A percentile compares a stretch with the other conserved stretches of the same genome.
phyloP scores from a whole-genome alignment of 805 yeast species.

The Cyberlindnera suaveolens region DNA sequence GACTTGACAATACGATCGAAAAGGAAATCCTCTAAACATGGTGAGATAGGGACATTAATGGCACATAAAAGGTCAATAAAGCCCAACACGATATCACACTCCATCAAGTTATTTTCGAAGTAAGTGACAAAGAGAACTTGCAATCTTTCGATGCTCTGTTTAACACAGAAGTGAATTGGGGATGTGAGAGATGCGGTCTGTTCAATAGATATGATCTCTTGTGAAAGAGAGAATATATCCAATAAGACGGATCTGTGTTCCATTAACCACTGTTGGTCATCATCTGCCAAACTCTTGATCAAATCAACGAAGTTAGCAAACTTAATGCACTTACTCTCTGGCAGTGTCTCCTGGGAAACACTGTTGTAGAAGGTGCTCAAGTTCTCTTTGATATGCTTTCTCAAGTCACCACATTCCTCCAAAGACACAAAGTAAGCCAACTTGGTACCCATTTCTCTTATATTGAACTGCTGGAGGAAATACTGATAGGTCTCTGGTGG shows the following conservation, averaged over 20 bases:
- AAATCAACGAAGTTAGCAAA: constrained; percentile 72
- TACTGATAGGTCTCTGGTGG: constrained; percentile 67
- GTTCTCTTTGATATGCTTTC: constrained; percentile 48
- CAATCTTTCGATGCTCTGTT: constrained; percentile 59
- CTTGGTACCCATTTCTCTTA: constrained; percentile 56
- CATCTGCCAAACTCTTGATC: constrained; percentile 43
- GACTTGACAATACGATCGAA: constrained; percentile 50
- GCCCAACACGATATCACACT: constrained; percentile 33
- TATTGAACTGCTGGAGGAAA: constrained; percentile 59
- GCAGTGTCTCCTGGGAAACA: constrained; percentile 41
- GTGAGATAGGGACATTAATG: constrained; percentile 40
- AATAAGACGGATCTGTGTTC: constrained; percentile 41
- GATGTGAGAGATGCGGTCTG: constrained; percentile 43
- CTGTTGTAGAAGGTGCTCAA: constrained; percentile 42
- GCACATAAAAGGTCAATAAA: constrained; percentile 38
- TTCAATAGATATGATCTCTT: constrained; percentile 38
- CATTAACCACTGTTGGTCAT: constrained; percentile 54
- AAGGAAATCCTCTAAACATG: constrained; percentile 49
- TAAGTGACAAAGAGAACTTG: constrained; percentile 42
- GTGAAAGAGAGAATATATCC: constrained; percentile 36
- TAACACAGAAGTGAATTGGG: constrained; percentile 61
- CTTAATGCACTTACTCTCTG: constrained; percentile 52
- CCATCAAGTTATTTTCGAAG: constrained; percentile 28
- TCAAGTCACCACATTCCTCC: constrained; percentile 49
- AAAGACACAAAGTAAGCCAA: constrained; percentile 59